Percentiles rank a stretch among this genome's conserved stretches.
Conservation (phyloP, 495 filamentous ascomycete species). For the Daldinia loculata region DNA sequence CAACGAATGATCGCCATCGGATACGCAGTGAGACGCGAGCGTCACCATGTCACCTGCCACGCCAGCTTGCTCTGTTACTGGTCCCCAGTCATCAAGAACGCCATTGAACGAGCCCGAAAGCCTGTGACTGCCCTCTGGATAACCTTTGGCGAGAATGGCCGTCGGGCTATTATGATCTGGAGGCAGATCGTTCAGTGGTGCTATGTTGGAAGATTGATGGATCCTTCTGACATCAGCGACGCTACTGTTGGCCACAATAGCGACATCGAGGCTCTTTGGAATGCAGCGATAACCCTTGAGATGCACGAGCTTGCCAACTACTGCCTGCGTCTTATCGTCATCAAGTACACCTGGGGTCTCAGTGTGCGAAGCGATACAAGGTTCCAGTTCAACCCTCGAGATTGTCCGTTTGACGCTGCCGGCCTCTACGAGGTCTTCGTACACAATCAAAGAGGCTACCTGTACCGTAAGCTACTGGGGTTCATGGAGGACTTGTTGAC, state of each 20-base stretch:
- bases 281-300: not conserved
- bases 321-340: constrained; percentile 17
- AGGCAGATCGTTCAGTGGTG: constrained; percentile 21
- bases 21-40: not conserved
- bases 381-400: not conserved
- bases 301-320: constrained; percentile 22
- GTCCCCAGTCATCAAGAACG: constrained; percentile 1
- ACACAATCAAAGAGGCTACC: not conserved
- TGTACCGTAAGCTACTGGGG: not conserved
- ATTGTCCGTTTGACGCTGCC: constrained; percentile 9
- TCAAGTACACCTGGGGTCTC: constrained; percentile 19
- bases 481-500: constrained; percentile 12
- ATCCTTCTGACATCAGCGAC: not conserved
- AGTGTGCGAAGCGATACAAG: not conserved
- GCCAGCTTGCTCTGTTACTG: constrained; percentile 17
- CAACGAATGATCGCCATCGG: not conserved
- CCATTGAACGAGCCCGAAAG: not conserved
- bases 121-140: not conserved
- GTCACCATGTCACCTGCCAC: not conserved
- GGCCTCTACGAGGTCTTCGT: constrained; percentile 3
- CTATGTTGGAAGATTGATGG: constrained; percentile 1
- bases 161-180: not conserved
- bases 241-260: not conserved
- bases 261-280: constrained; percentile 13
- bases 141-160: not conserved